phyloP scores from a whole-genome alignment of 257 asterid genomes.

The Solanum dulcamara region DNA sequence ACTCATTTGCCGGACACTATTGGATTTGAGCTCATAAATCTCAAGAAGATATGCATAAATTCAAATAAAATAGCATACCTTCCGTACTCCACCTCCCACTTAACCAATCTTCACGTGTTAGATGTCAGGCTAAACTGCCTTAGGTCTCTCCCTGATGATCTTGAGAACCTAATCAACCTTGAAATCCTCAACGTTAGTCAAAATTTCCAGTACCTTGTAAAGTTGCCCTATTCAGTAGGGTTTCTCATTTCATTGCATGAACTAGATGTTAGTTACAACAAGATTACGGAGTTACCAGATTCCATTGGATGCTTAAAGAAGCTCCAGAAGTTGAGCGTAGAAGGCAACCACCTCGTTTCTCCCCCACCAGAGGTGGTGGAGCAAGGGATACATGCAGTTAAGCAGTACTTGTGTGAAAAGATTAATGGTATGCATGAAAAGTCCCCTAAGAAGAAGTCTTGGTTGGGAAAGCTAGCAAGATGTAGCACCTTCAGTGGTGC shows the following conservation, averaged over 20 bases:
- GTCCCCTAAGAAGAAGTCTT: conserved; percentile 40
- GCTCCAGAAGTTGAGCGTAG: conserved; percentile 62
- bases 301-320: conserved; percentile 71
- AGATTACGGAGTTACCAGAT: conserved; percentile 43
- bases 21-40: conserved; percentile 66
- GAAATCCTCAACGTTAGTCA: conserved; percentile 68
- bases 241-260: conserved; percentile 67
- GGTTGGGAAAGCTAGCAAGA: conserved; percentile 71
- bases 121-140: conserved; percentile 87
- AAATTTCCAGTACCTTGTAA: conserved; percentile 57
- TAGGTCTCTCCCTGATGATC: conserved; percentile 68
- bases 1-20: conserved; percentile 61
- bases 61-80: conserved; percentile 66
- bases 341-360: conserved; percentile 69
- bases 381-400: conserved; percentile 44
- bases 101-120: conserved; percentile 55
- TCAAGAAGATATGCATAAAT: conserved; percentile 55
- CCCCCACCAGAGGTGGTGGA: conserved; percentile 61
- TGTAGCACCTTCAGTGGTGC: conserved; percentile 56
- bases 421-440: conserved; percentile 33
- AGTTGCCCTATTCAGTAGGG: conserved; percentile 73
- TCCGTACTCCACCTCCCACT: conserved; percentile 71
- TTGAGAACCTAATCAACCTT: conserved; percentile 70
- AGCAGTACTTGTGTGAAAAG: conserved; percentile 51
- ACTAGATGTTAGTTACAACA: conserved; percentile 79